Percentiles rank a stretch among this genome's conserved stretches.
These are phyloP conservation scores for Talaromyces funiculosus DNA, from an alignment of 2,329 filamentous ascomycete genomes.

Conservation along the genomic window DNA sequence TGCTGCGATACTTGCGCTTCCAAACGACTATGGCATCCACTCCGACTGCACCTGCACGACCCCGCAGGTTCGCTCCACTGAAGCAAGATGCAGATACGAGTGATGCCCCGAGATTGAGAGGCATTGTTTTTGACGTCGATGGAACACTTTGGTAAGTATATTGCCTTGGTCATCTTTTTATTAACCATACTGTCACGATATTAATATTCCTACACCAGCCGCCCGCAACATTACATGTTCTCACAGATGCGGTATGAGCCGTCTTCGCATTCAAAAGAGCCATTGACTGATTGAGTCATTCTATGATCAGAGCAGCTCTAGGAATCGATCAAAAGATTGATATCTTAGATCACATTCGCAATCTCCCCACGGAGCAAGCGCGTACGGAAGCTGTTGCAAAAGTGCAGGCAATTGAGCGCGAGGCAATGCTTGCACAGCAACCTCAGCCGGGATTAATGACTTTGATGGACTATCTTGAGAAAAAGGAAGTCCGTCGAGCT, in stretches of 20 bases:
- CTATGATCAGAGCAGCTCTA: constrained; percentile 48
- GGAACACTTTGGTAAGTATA: constrained; percentile 76
- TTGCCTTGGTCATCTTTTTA: background rate
- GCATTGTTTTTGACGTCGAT: constrained; percentile 85
- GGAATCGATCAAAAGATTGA: constrained; percentile 67
- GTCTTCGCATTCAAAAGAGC: background rate
- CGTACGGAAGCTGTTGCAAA: constrained; percentile 63
- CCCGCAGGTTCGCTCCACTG: constrained; percentile 49
- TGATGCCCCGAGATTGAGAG: constrained; percentile 45
- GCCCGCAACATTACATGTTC: constrained; percentile 97
- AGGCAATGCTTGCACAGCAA: constrained; percentile 71
- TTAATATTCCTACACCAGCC: constrained; percentile 44
- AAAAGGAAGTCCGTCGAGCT: constrained; percentile 62
- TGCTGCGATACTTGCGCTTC: background rate
- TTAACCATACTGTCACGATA: background rate
- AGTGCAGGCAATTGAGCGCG: constrained; percentile 72
- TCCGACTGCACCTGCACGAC: constrained; percentile 21
- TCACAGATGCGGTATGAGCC: constrained; percentile 63
- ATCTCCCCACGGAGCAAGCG: constrained; percentile 55
- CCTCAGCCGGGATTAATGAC: constrained; percentile 72
- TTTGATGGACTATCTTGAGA: constrained; percentile 78
- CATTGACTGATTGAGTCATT: background rate
- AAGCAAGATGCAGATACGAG: constrained; percentile 27
- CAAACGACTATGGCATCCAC: constrained; percentile 22
- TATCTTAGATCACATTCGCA: constrained; percentile 83